Evolutionary conservation across 805 yeast genomes (phyloP).

Genomic region (Ogataea nakhonphanomensis): DNA sequence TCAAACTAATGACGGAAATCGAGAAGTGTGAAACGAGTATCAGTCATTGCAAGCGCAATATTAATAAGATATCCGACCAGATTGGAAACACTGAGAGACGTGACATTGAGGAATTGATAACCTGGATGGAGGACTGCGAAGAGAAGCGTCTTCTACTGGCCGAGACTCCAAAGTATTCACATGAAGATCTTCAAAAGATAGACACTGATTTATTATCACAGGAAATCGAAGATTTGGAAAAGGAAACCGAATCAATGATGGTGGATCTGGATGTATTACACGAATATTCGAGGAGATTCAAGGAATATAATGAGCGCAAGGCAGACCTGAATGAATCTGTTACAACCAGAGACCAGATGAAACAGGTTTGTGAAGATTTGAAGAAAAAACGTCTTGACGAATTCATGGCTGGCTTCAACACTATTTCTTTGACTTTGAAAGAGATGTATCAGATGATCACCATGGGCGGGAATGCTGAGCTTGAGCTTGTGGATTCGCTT

Average conservation of each 20-base stretch:
- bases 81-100: slow-evolving; percentile 46
- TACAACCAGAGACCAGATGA: slow-evolving; percentile 57
- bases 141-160: slow-evolving; percentile 19
- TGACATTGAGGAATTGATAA: slow-evolving; percentile 49
- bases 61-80: slow-evolving; percentile 37
- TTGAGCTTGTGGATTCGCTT: slow-evolving; percentile 89
- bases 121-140: slow-evolving; percentile 45
- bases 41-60: slow-evolving; percentile 38
- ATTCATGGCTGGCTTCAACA: slow-evolving; percentile 88
- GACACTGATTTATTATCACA: slow-evolving; percentile 47
- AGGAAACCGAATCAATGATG: slow-evolving; percentile 49
- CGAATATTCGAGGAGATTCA: slow-evolving; percentile 67
- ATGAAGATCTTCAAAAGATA: slow-evolving; percentile 47
- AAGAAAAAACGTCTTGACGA: slow-evolving; percentile 76
- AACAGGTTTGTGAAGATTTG: slow-evolving; percentile 60
- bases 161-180: slow-evolving; percentile 28
- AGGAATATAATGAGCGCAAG: slow-evolving; percentile 63
- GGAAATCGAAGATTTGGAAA: slow-evolving; percentile 54
- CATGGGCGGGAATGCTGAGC: slow-evolving; percentile 98
- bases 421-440: slow-evolving; percentile 81
- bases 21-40: slow-evolving; percentile 50
- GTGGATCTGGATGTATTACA: slow-evolving; percentile 72
- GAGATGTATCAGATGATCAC: slow-evolving; percentile 99
- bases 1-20: slow-evolving; percentile 60
- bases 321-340: slow-evolving; percentile 68